A percentile compares a stretch with the other conserved stretches of the same genome.
These are phyloP conservation scores for Wickerhamiella parazyma DNA, from an alignment of 805 yeast genomes.

Conservation along the genomic window DNA sequence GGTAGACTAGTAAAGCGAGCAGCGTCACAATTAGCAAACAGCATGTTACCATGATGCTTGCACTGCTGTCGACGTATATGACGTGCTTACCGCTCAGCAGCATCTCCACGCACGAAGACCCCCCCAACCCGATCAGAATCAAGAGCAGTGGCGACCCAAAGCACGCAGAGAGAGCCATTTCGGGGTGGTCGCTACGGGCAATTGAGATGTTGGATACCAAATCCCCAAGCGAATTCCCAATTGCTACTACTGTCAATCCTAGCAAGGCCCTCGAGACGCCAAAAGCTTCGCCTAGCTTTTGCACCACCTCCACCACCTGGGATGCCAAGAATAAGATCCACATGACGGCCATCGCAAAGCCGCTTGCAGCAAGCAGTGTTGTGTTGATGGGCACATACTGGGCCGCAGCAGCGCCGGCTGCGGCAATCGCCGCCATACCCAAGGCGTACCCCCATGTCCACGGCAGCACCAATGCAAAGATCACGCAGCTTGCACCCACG, in stretches of 20 bases:
- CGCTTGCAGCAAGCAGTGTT: conserved; percentile 26
- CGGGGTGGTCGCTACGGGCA: conserved; percentile 66
- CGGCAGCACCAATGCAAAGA: conserved; percentile 1
- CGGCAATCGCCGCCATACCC: neutral
- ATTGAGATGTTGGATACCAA: conserved; percentile 69
- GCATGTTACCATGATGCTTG: conserved; percentile 30
- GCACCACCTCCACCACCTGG: conserved; percentile 52
- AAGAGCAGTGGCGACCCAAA: conserved; percentile 85
- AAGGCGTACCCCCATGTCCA: neutral
- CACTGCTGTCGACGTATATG: conserved; percentile 28
- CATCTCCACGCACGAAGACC: conserved; percentile 46
- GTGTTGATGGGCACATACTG: neutral
- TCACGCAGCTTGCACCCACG: conserved; percentile 4
- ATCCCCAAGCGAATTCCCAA: conserved; percentile 90
- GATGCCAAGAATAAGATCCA: conserved; percentile 61
- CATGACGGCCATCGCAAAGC: conserved; percentile 52
- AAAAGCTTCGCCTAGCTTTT: conserved; percentile 45
- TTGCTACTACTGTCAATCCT: conserved; percentile 78
- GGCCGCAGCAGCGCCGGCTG: no score
- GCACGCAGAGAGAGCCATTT: conserved; percentile 91
- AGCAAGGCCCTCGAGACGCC: conserved; percentile 61
- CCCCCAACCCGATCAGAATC: conserved; percentile 64
- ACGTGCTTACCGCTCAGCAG: conserved; percentile 16
- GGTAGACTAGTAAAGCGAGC: conserved; percentile 27
- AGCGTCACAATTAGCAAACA: conserved; percentile 30